Conservation (phyloP, 1,139 yeast species). For the Lizanozyma gosingica region DNA sequence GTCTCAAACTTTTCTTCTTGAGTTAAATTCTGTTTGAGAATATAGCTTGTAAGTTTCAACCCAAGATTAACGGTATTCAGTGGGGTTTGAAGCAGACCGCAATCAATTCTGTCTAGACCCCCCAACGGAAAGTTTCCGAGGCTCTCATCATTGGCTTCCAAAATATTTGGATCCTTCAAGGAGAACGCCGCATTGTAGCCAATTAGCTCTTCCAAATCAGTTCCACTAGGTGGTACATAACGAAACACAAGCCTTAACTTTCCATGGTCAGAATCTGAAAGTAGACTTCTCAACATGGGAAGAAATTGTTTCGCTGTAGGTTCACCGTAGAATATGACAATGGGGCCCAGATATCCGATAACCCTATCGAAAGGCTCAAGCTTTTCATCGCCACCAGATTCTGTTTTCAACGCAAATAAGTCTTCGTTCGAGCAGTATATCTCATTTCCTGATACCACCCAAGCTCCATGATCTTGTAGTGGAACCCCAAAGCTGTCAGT, state of each 20-base stretch:
- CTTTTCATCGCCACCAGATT: constrained; percentile 12
- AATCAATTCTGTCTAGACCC: constrained; percentile 15
- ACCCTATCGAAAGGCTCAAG: constrained; percentile 48
- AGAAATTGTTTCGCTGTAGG: constrained; percentile 39
- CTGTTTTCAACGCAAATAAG: constrained; percentile 57
- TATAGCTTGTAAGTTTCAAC: constrained; percentile 35
- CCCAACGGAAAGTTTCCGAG: constrained; percentile 17
- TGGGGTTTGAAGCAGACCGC: constrained; percentile 10
- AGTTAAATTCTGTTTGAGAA: constrained; percentile 21
- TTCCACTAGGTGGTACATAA: constrained; percentile 33
- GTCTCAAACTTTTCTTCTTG: constrained; percentile 19
- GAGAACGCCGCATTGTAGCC: constrained; percentile 66
- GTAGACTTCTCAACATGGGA: constrained; percentile 49
- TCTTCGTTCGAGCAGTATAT: constrained; percentile 59
- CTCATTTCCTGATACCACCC: constrained; percentile 45
- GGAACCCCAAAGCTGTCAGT: constrained; percentile 29
- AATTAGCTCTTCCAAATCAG: constrained; percentile 27
- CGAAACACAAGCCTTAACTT: constrained; percentile 73
- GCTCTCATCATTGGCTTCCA: constrained; percentile 17
- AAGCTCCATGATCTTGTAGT: constrained; percentile 26
- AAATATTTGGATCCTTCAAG: constrained; percentile 56
- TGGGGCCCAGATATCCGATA: constrained; percentile 42
- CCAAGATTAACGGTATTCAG: constrained; percentile 30
- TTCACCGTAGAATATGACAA: constrained; percentile 47
- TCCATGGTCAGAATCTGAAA: constrained; percentile 52